Conservation (phyloP, 179 eudicot species). For the Amaranthus tricolor region DNA sequence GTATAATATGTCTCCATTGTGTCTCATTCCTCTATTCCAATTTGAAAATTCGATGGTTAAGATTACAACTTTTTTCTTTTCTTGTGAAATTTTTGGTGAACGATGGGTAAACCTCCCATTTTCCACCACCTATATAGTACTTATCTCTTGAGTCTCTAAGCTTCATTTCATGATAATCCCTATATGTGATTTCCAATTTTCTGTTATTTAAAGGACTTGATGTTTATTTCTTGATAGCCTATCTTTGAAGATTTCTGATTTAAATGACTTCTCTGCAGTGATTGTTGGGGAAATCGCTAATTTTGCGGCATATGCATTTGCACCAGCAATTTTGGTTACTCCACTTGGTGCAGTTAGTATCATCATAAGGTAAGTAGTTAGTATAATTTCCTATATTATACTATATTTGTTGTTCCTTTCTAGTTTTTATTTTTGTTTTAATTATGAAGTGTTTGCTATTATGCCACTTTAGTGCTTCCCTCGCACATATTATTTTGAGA, state of each 20-base stretch:
- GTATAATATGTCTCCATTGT: no score
- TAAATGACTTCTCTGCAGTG: slow-evolving; percentile 46
- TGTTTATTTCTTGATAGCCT: background rate
- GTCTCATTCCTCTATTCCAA: no score
- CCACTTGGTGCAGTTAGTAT: slow-evolving; percentile 96
- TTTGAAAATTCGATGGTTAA: no score
- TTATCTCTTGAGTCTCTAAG: background rate
- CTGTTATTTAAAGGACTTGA: background rate
- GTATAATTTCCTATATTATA: background rate
- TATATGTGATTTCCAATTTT: background rate
- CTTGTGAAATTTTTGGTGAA: background rate
- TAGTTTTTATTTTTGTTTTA: slow-evolving; percentile 3
- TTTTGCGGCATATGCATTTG: slow-evolving; percentile 90
- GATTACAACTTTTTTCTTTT: background rate
- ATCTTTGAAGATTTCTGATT: slow-evolving; percentile 11
- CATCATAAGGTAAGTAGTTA: slow-evolving; percentile 66
- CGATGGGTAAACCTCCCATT: background rate
- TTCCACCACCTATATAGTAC: background rate
- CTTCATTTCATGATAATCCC: background rate
- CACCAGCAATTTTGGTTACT: slow-evolving; percentile 86
- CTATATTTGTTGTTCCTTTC: background rate
- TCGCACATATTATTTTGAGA: slow-evolving; percentile 68
- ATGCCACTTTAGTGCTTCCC: slow-evolving; percentile 60
- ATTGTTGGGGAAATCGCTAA: slow-evolving; percentile 82
- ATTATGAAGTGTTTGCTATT: slow-evolving; percentile 16